phyloP scores from a whole-genome alignment of 192 early-diverging fungal genomes.

The Coemansia sp. region DNA sequence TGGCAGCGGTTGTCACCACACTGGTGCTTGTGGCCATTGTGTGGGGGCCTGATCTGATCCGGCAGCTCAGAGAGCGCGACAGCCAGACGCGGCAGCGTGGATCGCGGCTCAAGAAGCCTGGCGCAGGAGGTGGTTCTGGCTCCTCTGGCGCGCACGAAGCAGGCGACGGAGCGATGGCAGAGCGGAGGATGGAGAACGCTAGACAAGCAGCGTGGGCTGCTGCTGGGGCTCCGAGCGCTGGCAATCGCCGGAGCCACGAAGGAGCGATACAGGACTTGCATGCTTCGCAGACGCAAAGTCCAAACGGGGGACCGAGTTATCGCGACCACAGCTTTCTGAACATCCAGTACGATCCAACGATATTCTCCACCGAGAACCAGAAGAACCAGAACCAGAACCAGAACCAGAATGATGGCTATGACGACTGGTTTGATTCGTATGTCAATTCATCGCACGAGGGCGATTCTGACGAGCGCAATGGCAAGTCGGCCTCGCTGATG shows the following conservation, averaged over 20 bases:
- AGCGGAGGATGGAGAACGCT: neutral
- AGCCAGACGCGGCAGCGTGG: neutral
- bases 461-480: neutral
- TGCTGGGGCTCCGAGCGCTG: neutral
- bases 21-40: constrained; percentile 30
- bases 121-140: neutral
- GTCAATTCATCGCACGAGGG: constrained; percentile 24
- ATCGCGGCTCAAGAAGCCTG: neutral
- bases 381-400: neutral
- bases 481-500: constrained; percentile 29
- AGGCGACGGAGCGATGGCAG: neutral
- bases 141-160: neutral
- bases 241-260: neutral
- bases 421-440: constrained; percentile 49
- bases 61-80: constrained; percentile 10
- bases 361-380: constrained; percentile 15
- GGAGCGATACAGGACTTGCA: constrained; percentile 1
- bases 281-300: constrained; percentile 1
- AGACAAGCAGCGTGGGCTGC: neutral
- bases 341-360: constrained; percentile 45
- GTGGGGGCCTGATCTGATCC: constrained; percentile 33
- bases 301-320: constrained; percentile 1
- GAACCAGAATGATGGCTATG: constrained; percentile 8
- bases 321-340: constrained; percentile 48
- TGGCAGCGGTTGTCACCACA: constrained; percentile 44